Evolutionary conservation across 148 eudicot species (phyloP), one percentile per base, ranked within the genome.

Genomic region (Cornus suecica): DNA sequence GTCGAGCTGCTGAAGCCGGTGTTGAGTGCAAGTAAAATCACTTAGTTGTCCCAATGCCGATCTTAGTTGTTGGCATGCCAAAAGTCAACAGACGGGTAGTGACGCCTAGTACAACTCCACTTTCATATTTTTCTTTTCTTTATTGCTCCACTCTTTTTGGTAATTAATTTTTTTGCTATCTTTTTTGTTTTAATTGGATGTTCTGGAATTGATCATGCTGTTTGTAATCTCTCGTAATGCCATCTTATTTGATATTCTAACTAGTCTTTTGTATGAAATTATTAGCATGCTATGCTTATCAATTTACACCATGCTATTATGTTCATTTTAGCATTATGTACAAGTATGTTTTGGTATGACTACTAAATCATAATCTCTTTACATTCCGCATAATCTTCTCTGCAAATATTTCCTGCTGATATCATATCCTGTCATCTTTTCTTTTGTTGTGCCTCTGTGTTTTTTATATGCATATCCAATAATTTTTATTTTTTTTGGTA

Each of bases 1-100:
- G 87, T 73, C 84, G 97, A 68, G 96, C 96, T 66, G 95, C 97
- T 58, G 93, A 91, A 90, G 93, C 85, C 4, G 92, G 91, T 67
- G 89, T 92, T 27, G 90, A 87, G 71, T 88, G 91, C 84, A 84
- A 72, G 74, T 77, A 65, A 83, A 60, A 71, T 65, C 16, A 6
- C 70, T 62, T 77, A 77, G 25, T 65, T 4, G 65, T 26, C 18
- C 68, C 24, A 14, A 60, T n/a, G 61, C 15, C 30, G 11, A 22
- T 54, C 10, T 31, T 58, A 27, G 48, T 24, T 61, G 20, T 73
- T 61, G 67, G 67, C 25, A 14, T 24, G 37, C 20, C 18, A 67
- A 16, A 61, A 34, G 8, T 56, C 45, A 56, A 22, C 28, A 4
- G 74, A 58, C 34, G 68, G 6, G n/a, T 31, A 37, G 51, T 18